Evolutionary conservation across 495 filamentous ascomycete species (phyloP).

Genomic region (Talaromyces proteolyticus): DNA sequence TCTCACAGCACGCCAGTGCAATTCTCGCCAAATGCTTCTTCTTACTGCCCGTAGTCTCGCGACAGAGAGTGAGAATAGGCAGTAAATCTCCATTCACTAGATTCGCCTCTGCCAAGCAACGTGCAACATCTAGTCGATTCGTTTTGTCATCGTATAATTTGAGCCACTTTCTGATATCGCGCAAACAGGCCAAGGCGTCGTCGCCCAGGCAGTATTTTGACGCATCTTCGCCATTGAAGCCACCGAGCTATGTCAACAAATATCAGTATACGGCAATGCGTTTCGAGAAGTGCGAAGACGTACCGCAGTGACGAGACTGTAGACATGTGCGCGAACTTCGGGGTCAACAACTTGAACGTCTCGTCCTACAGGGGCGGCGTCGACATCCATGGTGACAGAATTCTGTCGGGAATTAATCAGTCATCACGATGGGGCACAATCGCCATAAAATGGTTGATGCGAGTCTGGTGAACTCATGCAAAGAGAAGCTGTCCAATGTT

Average conservation of each 20-base stretch:
- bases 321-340: conserved; percentile 85
- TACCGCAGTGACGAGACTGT: conserved; percentile 87
- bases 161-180: conserved; percentile 91
- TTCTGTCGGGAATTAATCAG: background rate
- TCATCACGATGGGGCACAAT: background rate
- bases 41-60: conserved; percentile 53
- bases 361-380: conserved; percentile 27
- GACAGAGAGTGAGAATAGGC: conserved; percentile 81
- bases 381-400: conserved; percentile 33
- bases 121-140: conserved; percentile 90
- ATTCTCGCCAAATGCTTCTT: conserved; percentile 72
- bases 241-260: conserved; percentile 62
- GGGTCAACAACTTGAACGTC: conserved; percentile 62
- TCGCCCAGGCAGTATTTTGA: conserved; percentile 86
- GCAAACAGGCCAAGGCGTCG: conserved; percentile 84
- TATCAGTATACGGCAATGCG: conserved; percentile 14
- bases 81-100: conserved; percentile 85
- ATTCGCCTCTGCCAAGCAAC: conserved; percentile 89
- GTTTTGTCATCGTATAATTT: conserved; percentile 91
- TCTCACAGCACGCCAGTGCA: conserved; percentile 69
- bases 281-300: conserved; percentile 23
- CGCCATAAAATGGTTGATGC: background rate
- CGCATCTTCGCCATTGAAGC: conserved; percentile 72
- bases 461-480: background rate
- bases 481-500: too few relatives aligned